Evolutionary conservation across 306 rosid genomes (phyloP).

Genomic region (Styphnolobium japonicum): DNA sequence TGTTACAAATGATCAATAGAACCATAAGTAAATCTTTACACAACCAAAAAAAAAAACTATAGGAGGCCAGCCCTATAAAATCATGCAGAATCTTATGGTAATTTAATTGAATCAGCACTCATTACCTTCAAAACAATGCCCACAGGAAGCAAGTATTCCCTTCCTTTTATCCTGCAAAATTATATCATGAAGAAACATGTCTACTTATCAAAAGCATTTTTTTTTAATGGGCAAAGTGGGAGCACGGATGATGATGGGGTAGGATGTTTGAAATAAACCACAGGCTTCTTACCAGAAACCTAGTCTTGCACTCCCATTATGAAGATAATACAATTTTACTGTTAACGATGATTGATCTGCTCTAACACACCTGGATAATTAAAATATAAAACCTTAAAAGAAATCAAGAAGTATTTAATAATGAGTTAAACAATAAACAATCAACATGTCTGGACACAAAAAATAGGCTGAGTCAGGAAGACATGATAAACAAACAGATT

Average conservation of each 20-base stretch:
- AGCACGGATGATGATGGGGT: background rate
- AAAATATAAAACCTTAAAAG: constrained; percentile 9
- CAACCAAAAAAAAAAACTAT: constrained; percentile 8
- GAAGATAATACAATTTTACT: constrained; percentile 75
- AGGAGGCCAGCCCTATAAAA: background rate
- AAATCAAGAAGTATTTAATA: background rate
- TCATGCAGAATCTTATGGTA: background rate
- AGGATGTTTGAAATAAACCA: constrained; percentile 18
- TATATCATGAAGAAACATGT: constrained; percentile 8
- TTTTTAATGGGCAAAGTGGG: background rate
- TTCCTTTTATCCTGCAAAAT: constrained; percentile 76
- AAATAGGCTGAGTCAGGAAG: background rate
- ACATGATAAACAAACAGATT: background rate
- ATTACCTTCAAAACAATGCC: constrained; percentile 83
- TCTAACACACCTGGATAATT: constrained; percentile 70
- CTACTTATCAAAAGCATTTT: constrained; percentile 18
- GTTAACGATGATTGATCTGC: constrained; percentile 77
- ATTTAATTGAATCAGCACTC: constrained; percentile 4
- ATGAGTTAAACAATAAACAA: background rate
- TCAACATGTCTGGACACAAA: background rate
- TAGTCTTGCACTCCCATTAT: constrained; percentile 86
- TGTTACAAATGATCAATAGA: constrained; percentile 29
- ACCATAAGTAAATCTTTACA: background rate
- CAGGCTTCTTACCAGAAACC: constrained; percentile 79
- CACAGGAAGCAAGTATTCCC: constrained; percentile 90